Percentiles rank a stretch among this genome's conserved stretches.
Evolutionary conservation across 2,329 filamentous ascomycete genomes (phyloP).

Genomic region (Aspergillus fijiensis): DNA sequence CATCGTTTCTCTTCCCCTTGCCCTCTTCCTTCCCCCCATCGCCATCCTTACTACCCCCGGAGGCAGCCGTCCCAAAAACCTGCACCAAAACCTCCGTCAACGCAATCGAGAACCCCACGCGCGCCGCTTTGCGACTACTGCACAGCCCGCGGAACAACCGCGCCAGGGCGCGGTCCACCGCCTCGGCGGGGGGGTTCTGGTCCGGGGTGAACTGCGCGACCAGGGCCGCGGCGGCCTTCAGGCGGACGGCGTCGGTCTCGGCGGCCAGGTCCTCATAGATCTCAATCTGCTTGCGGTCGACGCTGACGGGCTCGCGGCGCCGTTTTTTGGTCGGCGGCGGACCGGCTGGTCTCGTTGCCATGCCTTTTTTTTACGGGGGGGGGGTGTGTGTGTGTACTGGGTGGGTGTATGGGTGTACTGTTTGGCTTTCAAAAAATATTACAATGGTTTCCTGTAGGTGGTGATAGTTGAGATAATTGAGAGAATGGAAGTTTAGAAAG

Average conservation of each 20-base stretch:
- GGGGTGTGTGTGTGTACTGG: too few species aligned
- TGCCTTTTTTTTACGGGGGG: neutral
- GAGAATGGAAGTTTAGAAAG: too few species aligned
- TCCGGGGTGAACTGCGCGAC: conserved; percentile 47
- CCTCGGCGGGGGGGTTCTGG: conserved; percentile 40
- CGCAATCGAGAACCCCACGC: conserved; percentile 85
- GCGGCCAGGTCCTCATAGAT: conserved; percentile 51
- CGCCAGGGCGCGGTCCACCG: conserved; percentile 48
- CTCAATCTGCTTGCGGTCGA: conserved; percentile 48
- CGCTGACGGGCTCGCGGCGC: conserved; percentile 41
- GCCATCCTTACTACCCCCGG: conserved; percentile 18
- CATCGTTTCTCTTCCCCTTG: conserved; percentile 31
- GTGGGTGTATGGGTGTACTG: neutral
- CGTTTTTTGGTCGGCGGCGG: conserved; percentile 35
- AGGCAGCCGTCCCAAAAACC: conserved; percentile 52
- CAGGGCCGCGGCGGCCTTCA: conserved; percentile 47
- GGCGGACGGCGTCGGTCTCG: conserved; percentile 47
- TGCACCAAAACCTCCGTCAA: conserved; percentile 77
- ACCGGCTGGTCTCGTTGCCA: conserved; percentile 22
- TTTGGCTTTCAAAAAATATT: too few species aligned
- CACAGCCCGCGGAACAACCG: conserved; percentile 83
- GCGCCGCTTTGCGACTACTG: conserved; percentile 83
- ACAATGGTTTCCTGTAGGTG: too few species aligned
- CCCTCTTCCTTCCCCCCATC: too few species aligned
- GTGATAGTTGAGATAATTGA: too few species aligned